phyloP scores from a whole-genome alignment of 306 rosid species.

The Arachis stenosperma region DNA sequence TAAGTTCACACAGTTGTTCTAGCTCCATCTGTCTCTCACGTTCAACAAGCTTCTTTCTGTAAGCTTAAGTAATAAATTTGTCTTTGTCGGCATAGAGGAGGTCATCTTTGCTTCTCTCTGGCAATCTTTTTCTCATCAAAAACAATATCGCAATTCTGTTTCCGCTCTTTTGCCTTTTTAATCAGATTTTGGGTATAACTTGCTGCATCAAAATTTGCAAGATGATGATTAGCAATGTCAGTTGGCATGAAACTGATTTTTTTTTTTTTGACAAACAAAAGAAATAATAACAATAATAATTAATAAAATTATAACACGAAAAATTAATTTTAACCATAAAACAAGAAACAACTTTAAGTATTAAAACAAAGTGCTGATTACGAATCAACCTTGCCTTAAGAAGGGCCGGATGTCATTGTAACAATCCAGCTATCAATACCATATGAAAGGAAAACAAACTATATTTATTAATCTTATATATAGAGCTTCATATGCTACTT shows the following conservation, averaged over 20 bases:
- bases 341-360: conserved; percentile 23
- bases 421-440: conserved; percentile 16
- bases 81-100: conserved; percentile 74
- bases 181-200: conserved; percentile 55
- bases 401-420: not conserved
- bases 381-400: not conserved
- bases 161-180: conserved; percentile 66
- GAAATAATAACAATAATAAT: not conserved
- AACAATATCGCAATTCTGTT: conserved; percentile 69
- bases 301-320: not conserved
- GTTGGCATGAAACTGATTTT: not conserved
- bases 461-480: not conserved
- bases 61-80: too few species aligned
- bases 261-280: not conserved
- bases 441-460: not conserved
- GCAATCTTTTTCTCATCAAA: conserved; percentile 88
- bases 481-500: not conserved
- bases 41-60: too few species aligned
- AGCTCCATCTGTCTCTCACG: too few species aligned
- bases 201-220: conserved; percentile 60
- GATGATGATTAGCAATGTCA: conserved; percentile 14
- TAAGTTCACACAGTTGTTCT: too few species aligned
- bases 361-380: not conserved
- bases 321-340: conserved; percentile 26
- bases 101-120: conserved; percentile 87